Conservation (phyloP, 2,329 filamentous ascomycete species). For the Xylariales sp. region DNA sequence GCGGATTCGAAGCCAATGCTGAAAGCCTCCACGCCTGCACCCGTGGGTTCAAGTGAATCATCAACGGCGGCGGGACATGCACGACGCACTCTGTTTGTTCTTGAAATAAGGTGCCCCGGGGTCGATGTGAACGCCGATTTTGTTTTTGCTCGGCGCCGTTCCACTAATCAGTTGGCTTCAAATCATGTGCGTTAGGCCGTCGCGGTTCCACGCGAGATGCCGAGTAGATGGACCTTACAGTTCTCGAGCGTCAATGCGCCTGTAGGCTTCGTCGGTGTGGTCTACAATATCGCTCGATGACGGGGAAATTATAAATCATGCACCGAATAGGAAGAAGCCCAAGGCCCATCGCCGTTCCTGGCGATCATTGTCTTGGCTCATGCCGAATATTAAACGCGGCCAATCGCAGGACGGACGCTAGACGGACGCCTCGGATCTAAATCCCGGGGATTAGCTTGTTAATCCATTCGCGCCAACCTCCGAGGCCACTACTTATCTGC, state of each 20-base stretch:
- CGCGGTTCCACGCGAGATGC: too few relatives aligned
- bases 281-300: not conserved
- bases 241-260: too few relatives aligned
- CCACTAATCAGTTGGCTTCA: too few relatives aligned
- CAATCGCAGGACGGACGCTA: not conserved
- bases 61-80: not conserved
- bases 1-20: not conserved
- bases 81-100: too few relatives aligned
- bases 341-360: not conserved
- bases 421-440: not conserved
- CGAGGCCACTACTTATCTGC: too few relatives aligned
- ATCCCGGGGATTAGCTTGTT: not conserved
- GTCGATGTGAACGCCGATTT: too few relatives aligned
- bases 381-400: not conserved
- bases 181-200: too few relatives aligned
- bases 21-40: not conserved
- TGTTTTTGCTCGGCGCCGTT: too few relatives aligned
- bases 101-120: too few relatives aligned
- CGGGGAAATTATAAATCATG: not conserved
- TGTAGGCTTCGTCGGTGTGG: too few relatives aligned
- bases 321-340: constrained; percentile 3
- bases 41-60: not conserved
- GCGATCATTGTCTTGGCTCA: constrained; percentile 5
- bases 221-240: too few relatives aligned
- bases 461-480: not conserved